Base-by-base conservation (phyloP, 2,329 filamentous ascomycete genomes). In the Xylariaceae sp. region DNA sequence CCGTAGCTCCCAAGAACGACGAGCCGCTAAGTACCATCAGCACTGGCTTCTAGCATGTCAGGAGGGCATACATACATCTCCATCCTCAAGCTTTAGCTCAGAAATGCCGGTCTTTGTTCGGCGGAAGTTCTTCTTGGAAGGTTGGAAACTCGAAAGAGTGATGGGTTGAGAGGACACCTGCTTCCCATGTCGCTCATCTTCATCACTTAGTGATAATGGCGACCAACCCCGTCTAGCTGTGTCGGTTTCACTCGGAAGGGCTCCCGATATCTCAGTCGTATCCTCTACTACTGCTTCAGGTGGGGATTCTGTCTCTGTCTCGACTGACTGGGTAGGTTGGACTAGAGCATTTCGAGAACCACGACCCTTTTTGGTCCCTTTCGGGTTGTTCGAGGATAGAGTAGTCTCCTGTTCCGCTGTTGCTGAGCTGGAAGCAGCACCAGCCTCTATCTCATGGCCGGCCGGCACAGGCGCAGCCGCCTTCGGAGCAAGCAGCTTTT, bases 1-100 rank as follows among this genome's bases (percentile, higher is more conserved):
- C 84, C 82, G 66, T 84, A 94, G 61, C 81, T 84, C 1, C 89
- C 89, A 11, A 90, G 71, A 9, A 87, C 70, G 5, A 84, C 73
- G 39, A 88, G 72, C 14, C 83, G 79, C 82, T 86, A 46, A 34
- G 22, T 9, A 38, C 14, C 9, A 42, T 59, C 43, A 60, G 51
- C 43, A 19, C 28, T 45, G 7, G 33, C 46, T 17, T 14, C n/a
- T 2, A 39, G 31, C n/a, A 3, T 42, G n/a, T 13, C 53, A 69
- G 41, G 13, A 33, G 34, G 12, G 16, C 6, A 34, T n/a, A 58
- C 65, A 14, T 9, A 69, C 66, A 53, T 69, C 67, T 54, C 65
- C 62, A 1, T 64, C 57, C 1, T 56, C 55, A 6, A 69, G 55
- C 34, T 58, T 66, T 13, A 69, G 41, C 7, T 57, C 42, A 11